phyloP scores from a whole-genome alignment of 768 basidiomycete species.

The Clavulina sp. region DNA sequence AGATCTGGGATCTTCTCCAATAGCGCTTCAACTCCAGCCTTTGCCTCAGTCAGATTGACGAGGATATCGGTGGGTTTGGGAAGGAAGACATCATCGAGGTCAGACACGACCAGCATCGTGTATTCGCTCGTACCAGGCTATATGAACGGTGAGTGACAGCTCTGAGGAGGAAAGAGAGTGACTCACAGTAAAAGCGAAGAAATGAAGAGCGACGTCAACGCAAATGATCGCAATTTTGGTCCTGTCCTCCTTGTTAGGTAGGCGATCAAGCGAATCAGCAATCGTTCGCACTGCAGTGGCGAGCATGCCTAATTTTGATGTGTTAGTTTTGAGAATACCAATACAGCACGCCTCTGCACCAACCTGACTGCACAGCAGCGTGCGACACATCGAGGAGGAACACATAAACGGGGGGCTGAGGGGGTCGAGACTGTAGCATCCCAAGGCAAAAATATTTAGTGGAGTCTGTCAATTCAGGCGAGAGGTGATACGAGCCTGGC shows the following conservation, averaged over 20 bases:
- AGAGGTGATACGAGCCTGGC: no score
- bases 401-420: conserved; percentile 91
- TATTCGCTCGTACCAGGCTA: conserved; percentile 38
- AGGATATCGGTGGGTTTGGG: conserved; percentile 92
- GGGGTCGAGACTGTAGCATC: conserved; percentile 45
- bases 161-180: background rate
- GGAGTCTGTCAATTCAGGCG: no score
- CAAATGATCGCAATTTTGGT: conserved; percentile 88
- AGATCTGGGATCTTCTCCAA: conserved; percentile 79
- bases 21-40: conserved; percentile 60
- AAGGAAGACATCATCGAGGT: conserved; percentile 92
- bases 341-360: no score
- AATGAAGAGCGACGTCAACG: conserved; percentile 84
- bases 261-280: conserved; percentile 82
- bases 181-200: conserved; percentile 82
- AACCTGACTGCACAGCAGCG: conserved; percentile 74
- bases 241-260: conserved; percentile 85
- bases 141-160: background rate
- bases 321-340: background rate
- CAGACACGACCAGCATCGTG: conserved; percentile 92
- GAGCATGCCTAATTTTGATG: conserved; percentile 61
- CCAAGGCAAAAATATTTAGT: background rate
- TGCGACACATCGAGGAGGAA: conserved; percentile 97
- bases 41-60: conserved; percentile 78
- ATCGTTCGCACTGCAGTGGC: conserved; percentile 95